Conservation (phyloP, 768 basidiomycete species). For the Suillus brevipes region DNA sequence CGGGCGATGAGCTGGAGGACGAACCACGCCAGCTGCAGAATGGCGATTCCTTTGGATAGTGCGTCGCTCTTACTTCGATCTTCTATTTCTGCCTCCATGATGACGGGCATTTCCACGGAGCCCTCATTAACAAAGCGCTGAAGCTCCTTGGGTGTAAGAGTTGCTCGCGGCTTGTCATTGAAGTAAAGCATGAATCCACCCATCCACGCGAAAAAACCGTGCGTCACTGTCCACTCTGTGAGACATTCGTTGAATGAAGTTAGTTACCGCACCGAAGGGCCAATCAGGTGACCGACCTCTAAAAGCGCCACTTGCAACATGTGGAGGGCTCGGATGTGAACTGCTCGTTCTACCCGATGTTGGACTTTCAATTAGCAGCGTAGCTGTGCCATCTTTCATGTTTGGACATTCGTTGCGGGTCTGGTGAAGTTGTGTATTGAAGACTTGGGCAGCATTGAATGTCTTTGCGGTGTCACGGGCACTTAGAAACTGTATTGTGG, state of each 20-base stretch:
- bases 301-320: neutral
- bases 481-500: conserved; percentile 24
- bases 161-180: conserved; percentile 1
- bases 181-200: conserved; percentile 21
- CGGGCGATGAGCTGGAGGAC: conserved; percentile 32
- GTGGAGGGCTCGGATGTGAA: neutral
- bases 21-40: conserved; percentile 40
- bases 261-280: neutral
- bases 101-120: conserved; percentile 13
- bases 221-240: conserved; percentile 10
- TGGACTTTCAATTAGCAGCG: neutral
- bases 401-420: neutral
- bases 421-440: neutral
- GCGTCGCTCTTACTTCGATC: conserved; percentile 22
- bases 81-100: neutral
- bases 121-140: neutral
- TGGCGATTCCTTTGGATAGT: conserved; percentile 35
- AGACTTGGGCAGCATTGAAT: neutral
- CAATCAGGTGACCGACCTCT: neutral
- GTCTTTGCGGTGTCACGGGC: conserved; percentile 8
- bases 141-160: neutral
- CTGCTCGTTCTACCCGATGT: neutral
- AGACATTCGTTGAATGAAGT: neutral
- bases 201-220: conserved; percentile 23
- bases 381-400: neutral